Evolutionary conservation across 2,329 filamentous ascomycete species (phyloP), one percentile per base, ranked within the genome.

Genomic region (Xylaria sp.): DNA sequence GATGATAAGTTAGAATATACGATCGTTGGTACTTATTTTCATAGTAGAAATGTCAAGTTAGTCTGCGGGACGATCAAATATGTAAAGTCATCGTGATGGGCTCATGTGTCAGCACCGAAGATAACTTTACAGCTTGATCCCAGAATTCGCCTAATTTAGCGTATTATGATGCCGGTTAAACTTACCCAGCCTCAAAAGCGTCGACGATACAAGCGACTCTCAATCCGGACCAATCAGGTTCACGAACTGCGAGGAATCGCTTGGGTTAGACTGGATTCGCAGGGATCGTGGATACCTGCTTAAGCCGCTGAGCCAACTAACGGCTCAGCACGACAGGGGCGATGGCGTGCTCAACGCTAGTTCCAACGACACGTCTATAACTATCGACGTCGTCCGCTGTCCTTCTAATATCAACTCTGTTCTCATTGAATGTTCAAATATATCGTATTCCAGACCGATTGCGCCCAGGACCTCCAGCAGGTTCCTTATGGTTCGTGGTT

Each of bases 291-390:
- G 48, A 51, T 15, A n/a, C 48, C 48, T 13, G 48, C 48, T 51
- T 51, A 15, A 31, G 48, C 48, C 48, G 26, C 31, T 3, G 26
- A 51, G 26, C 48, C 48, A 28, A 26, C 11, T 49, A 26, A 44
- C 44, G 28, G 49, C 26, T 56, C 31, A 38, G 28, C 31, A 23
- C 51, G 64, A 66, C 64, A 38, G 36, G 59, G 64, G 64, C 64
- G 59, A 66, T 66, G 59, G 64, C 64, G 64, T 66, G 64, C 64
- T 66, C 64, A 53, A 44, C 28, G 51, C 59, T 48, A 57, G 51
- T 20, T 31, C 28, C 40, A 23, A 31, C 42, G 38, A 57, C 17
- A 46, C n/a, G 40, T 20, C 53, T 59, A 59, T 65, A 65, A 65
- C 46, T 65, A 60, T 46, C 48, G 46, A n/a, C 26, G 6, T 38